phyloP scores from a whole-genome alignment of 306 rosid genomes.

The Begonia fuchsioides region DNA sequence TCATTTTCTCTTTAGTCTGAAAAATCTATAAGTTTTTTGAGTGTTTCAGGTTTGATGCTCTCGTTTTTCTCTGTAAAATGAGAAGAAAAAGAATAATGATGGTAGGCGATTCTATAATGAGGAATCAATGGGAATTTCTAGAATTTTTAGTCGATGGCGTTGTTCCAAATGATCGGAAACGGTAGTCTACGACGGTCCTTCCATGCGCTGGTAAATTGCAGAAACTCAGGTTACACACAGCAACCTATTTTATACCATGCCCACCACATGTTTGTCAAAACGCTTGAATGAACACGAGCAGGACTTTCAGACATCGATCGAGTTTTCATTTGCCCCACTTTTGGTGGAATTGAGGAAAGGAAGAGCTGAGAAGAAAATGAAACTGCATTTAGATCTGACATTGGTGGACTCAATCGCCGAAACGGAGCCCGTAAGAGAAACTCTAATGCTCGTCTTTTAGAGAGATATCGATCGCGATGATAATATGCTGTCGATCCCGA shows the following conservation, averaged over 20 bases:
- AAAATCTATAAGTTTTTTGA: not conserved
- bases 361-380: slow-evolving; percentile 43
- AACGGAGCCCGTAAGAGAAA: slow-evolving; percentile 56
- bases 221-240: no score
- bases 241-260: no score
- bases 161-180: slow-evolving; percentile 51
- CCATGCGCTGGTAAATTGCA: slow-evolving; percentile 53
- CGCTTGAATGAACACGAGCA: slow-evolving; percentile 13
- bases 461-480: no score
- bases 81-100: slow-evolving; percentile 79
- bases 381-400: slow-evolving; percentile 78
- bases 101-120: slow-evolving; percentile 95
- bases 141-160: slow-evolving; percentile 90
- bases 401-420: slow-evolving; percentile 97
- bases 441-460: no score
- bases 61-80: slow-evolving; percentile 71
- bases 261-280: not conserved
- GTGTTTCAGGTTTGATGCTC: slow-evolving; percentile 67
- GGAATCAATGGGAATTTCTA: slow-evolving; percentile 98
- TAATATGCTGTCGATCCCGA: no score
- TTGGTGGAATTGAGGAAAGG: slow-evolving; percentile 70
- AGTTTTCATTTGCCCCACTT: slow-evolving; percentile 88
- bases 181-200: slow-evolving; percentile 65
- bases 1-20: not conserved
- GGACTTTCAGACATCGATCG: slow-evolving; percentile 82